Base-by-base conservation (phyloP, 371 early-diverging fungal genomes). In the Mucor ambiguus region DNA sequence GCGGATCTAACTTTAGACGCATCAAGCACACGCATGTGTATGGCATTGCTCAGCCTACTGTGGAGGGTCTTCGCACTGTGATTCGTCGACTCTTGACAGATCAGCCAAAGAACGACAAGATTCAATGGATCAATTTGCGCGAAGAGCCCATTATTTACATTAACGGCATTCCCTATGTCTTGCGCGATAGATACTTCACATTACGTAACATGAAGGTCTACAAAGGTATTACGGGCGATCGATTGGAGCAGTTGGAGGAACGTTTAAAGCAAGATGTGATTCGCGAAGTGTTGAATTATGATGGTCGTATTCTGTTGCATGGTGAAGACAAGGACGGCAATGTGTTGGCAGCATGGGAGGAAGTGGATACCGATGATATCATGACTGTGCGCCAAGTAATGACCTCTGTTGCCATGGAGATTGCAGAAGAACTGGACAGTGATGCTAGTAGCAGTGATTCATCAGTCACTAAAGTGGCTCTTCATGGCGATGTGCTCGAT, bases 61-160 rank as follows among this genome's bases (percentile, higher is more conserved):
- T 81, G 20, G 80, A 81, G 33, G 90, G 90, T 7, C 69, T 88
- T 22, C 67, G 77, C 29, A 81, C 73, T 28, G 73, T 81, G 5
- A 68, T 85, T 14, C 59, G 64, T 10, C 63, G 49, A 4, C 29
- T 70, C 18, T 10, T 69, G 29, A 56, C 55, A 0, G 69, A 70
- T 22, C 67, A 60, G n/a, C 58, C 64, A 28, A 61, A 55, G 22
- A 60, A 65, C 26, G 44, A 74, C 30, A 49, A 52, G 10, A 52
- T 89, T 26, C 58, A 82, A 41, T 89, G 89, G 89, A 87, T 90
- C 61, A 89, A 87, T 68, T 61, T 89, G 24, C 73, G 90, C 22
- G 89, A 90, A 64, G 90, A 90, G 66, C 89, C 90, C 5, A 74
- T 90, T 20, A 78, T 89, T 10, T 90, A 90, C 69, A 76, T 90